These are phyloP conservation scores for Dryas alaskensis DNA, from an alignment of 306 rosid species.

Conservation along the genomic window DNA sequence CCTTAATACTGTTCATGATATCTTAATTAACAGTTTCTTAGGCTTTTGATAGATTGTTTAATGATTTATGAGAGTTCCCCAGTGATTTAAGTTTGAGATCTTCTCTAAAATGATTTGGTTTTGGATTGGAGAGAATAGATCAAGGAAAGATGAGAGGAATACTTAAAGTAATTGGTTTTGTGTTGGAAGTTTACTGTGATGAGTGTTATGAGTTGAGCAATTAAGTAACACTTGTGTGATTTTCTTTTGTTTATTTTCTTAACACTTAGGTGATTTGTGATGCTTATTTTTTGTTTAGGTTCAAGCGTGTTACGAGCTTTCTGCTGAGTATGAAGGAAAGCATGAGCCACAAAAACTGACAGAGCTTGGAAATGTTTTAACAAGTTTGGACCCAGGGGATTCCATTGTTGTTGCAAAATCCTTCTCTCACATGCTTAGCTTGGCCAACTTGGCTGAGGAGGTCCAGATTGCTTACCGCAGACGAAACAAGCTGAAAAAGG, in stretches of 20 bases:
- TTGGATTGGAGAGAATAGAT: slow-evolving; percentile 11
- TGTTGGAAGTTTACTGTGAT: neutral
- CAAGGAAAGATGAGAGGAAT: neutral
- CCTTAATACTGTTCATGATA: neutral
- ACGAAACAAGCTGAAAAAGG: slow-evolving; percentile 87
- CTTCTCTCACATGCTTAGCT: slow-evolving; percentile 95
- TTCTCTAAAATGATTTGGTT: neutral
- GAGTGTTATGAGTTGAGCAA: neutral
- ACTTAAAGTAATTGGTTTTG: neutral
- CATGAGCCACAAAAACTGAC: slow-evolving; percentile 78
- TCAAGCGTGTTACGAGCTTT: slow-evolving; percentile 93
- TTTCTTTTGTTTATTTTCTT: too few species aligned
- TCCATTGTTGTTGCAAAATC: slow-evolving; percentile 90
- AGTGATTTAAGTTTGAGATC: neutral
- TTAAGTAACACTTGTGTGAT: neutral
- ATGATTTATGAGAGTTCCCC: neutral
- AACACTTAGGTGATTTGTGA: neutral
- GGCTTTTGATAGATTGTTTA: neutral
- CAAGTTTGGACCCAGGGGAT: slow-evolving; percentile 94
- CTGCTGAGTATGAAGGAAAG: slow-evolving; percentile 94
- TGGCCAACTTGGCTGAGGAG: slow-evolving; percentile 99
- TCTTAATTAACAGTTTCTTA: neutral
- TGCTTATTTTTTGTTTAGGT: slow-evolving; percentile 44
- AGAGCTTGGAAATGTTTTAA: slow-evolving; percentile 75
- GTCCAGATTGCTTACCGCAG: slow-evolving; percentile 91